A percentile compares a stretch with the other conserved stretches of the same genome.
Conservation (phyloP, 768 basidiomycete species). For the Amanita muscaria region DNA sequence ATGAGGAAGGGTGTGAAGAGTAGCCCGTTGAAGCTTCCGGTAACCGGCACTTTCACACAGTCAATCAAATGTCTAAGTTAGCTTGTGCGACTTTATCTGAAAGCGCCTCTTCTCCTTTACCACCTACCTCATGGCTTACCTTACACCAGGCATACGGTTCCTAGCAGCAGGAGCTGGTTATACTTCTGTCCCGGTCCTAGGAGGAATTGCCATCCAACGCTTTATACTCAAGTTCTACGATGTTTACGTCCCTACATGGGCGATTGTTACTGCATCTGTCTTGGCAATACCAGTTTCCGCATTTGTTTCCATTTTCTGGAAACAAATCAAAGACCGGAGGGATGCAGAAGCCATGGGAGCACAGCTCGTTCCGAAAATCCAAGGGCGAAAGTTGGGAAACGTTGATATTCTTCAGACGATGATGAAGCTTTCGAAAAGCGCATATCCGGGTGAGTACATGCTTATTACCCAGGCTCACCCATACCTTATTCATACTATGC, state of each 20-base stretch:
- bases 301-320: constrained; percentile 21
- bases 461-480: too few relatives aligned
- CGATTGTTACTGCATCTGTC: constrained; percentile 21
- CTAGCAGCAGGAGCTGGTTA: neutral
- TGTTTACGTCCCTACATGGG: constrained; percentile 28
- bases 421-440: constrained; percentile 29
- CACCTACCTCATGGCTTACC: too few relatives aligned
- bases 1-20: too few relatives aligned
- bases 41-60: too few relatives aligned
- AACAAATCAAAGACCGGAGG: constrained; percentile 22
- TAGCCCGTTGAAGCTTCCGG: too few relatives aligned
- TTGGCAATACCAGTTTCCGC: constrained; percentile 26
- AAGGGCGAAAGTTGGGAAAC: constrained; percentile 36
- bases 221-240: too few relatives aligned
- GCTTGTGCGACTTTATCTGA: too few relatives aligned
- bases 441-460: constrained; percentile 56
- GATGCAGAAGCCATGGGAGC: constrained; percentile 38
- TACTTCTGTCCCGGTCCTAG: constrained; percentile 8
- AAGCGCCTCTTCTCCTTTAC: too few relatives aligned
- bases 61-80: too few relatives aligned
- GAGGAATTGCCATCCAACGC: constrained; percentile 13
- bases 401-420: constrained; percentile 32
- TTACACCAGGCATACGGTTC: constrained; percentile 3
- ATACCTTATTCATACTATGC: too few relatives aligned
- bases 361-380: constrained; percentile 28